Percentiles rank a stretch among this genome's conserved stretches.
These are phyloP conservation scores for Exutisphaerella laricina DNA, from an alignment of 2,329 filamentous ascomycete genomes.

Conservation along the genomic window DNA sequence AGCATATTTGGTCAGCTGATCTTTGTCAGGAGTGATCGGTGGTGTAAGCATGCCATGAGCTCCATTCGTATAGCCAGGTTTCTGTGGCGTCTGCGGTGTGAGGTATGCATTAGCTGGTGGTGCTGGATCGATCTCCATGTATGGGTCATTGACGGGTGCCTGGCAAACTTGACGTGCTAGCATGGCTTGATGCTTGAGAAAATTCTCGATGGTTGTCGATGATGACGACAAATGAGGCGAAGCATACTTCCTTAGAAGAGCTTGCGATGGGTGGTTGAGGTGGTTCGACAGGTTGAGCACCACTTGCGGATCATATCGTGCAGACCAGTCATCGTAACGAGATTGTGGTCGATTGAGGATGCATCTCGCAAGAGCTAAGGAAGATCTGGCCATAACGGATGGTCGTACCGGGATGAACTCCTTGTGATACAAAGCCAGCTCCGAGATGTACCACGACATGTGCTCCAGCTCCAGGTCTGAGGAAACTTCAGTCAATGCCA, in stretches of 20 bases:
- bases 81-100: constrained; percentile 73
- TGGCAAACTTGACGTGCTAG: constrained; percentile 30
- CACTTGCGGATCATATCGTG: constrained; percentile 63
- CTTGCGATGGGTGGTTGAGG: constrained; percentile 61
- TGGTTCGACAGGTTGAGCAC: constrained; percentile 60
- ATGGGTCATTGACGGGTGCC: constrained; percentile 18
- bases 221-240: constrained; percentile 61
- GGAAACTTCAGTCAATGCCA: constrained; percentile 69
- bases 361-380: constrained; percentile 77
- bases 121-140: constrained; percentile 25
- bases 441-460: constrained; percentile 89
- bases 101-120: constrained; percentile 39
- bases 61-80: constrained; percentile 60
- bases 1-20: constrained; percentile 28
- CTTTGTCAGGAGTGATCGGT: constrained; percentile 71
- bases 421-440: constrained; percentile 92
- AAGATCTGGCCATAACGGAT: constrained; percentile 82
- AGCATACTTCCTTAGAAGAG: constrained; percentile 63
- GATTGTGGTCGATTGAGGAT: constrained; percentile 76
- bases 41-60: constrained; percentile 76
- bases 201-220: constrained; percentile 59
- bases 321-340: constrained; percentile 66
- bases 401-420: constrained; percentile 93
- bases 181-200: constrained; percentile 56
- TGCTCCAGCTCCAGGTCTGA: constrained; percentile 86